These are phyloP conservation scores for Porcisia deanei DNA, from an alignment of 208 protist genomes.

Conservation along the genomic window DNA sequence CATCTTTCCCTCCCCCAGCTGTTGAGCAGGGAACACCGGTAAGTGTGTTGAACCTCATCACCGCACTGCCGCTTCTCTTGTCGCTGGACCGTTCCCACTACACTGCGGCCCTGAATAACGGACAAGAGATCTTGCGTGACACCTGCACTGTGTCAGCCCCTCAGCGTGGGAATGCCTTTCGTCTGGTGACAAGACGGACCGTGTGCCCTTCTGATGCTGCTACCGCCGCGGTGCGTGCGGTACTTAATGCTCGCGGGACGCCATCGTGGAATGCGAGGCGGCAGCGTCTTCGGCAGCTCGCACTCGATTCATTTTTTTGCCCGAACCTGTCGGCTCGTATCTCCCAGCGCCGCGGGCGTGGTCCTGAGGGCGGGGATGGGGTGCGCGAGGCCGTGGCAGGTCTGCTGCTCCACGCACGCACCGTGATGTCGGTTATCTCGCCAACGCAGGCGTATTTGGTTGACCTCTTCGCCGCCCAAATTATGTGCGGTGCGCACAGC, in stretches of 20 bases:
- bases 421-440: slow-evolving; percentile 21
- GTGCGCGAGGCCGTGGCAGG: slow-evolving; percentile 4
- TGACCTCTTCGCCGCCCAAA: slow-evolving; percentile 16
- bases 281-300: slow-evolving; percentile 17
- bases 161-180: neutral
- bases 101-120: slow-evolving; percentile 10
- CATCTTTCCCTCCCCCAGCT: neutral
- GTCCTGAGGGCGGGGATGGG: slow-evolving; percentile 10
- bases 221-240: slow-evolving; percentile 19
- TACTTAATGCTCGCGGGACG: slow-evolving; percentile 8
- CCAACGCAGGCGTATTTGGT: slow-evolving; percentile 30
- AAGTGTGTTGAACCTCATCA: slow-evolving; percentile 28
- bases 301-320: slow-evolving; percentile 28
- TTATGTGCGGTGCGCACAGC: neutral
- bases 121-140: neutral
- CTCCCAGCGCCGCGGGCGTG: neutral
- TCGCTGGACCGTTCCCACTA: slow-evolving; percentile 20
- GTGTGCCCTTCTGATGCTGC: slow-evolving; percentile 8
- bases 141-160: neutral
- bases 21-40: neutral
- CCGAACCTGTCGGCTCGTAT: slow-evolving; percentile 19
- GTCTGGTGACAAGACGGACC: neutral
- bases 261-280: slow-evolving; percentile 12
- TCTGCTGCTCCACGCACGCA: slow-evolving; percentile 23
- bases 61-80: slow-evolving; percentile 29